Base-by-base conservation (phyloP, 202 grass and related monocot species). In the Panicum virgatum region DNA sequence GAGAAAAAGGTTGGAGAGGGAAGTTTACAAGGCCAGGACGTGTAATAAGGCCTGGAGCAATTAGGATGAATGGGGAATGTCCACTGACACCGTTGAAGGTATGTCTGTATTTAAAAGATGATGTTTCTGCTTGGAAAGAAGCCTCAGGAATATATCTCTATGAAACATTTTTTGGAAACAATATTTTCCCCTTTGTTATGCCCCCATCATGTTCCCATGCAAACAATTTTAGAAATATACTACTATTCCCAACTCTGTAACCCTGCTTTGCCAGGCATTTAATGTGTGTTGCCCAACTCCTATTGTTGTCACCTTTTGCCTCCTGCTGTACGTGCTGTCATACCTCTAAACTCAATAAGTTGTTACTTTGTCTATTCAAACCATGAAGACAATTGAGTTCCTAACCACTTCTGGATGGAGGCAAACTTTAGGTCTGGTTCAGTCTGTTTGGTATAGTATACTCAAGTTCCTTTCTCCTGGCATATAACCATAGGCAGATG, bases 71-170 rank as follows among this genome's bases (percentile, higher is more conserved):
- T 60, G 93, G 96, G 72, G 96, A 99, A 90, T 99, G 96, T 62
- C 96, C 96, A 30, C 91, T 99, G 76, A 90, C 96, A 71, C 96
- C 96, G 87, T 90, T 99, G 73, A 93, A 99, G 96, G 93, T 99
- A 98, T 73, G 46, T 12, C 47, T 45, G 22, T 72, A 83, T 37
- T 76, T 77, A 25, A 71, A 80, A 57, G 52, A 69, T 85, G 12
- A 14, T 68, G 47, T 53, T 68, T 42, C 51, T 75, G 10, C 40
- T 80, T 75, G 37, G 29, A 26, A 42, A 40, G 56, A 79, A 76
- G 66, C 73, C 80, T 84, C 14, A 45, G 76, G 64, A 75, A 62
- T 51, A n/a, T n/a, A n/a, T n/a, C n/a, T n/a, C n/a, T n/a, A n/a
- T n/a, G n/a, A n/a, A n/a, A n/a, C n/a, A n/a, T n/a, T n/a, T n/a